phyloP scores from a whole-genome alignment of 192 early-diverging fungal genomes.

The Rhizophagus sp. region DNA sequence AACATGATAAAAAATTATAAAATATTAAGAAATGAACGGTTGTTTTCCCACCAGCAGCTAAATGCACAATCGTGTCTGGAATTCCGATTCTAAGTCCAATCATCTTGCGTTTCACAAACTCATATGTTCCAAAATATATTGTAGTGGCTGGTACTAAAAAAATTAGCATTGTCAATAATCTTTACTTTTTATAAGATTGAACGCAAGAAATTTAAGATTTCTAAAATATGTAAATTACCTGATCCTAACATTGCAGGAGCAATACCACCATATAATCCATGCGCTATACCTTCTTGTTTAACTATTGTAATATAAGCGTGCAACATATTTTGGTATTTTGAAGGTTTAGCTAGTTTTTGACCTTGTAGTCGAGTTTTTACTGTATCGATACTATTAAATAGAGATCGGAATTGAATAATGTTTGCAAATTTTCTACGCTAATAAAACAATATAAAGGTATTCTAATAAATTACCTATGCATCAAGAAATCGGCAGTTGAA shows the following conservation, averaged over 20 bases:
- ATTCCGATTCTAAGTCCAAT: conserved; percentile 39
- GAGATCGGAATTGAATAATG: not conserved
- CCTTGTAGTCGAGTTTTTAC: conserved; percentile 62
- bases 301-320: conserved; percentile 57
- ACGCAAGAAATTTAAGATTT: too few relatives aligned
- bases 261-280: conserved; percentile 57
- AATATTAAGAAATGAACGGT: not conserved
- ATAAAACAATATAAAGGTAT: not conserved
- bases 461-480: conserved; percentile 49
- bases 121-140: conserved; percentile 60
- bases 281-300: conserved; percentile 52
- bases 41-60: conserved; percentile 44
- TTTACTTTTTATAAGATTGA: not conserved
- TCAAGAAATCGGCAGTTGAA: conserved; percentile 52
- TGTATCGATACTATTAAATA: conserved; percentile 42
- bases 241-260: conserved; percentile 59
- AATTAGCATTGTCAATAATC: not conserved
- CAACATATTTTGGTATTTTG: conserved; percentile 60
- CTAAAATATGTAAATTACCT: conserved; percentile 12
- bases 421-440: not conserved
- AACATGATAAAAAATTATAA: not conserved
- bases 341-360: conserved; percentile 43
- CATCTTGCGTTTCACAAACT: conserved; percentile 55
- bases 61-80: conserved; percentile 55
- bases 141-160: conserved; percentile 54